These are phyloP conservation scores for Discostella stelligeroides DNA, from an alignment of 108 stramenopile genomes.

Conservation along the genomic window DNA sequence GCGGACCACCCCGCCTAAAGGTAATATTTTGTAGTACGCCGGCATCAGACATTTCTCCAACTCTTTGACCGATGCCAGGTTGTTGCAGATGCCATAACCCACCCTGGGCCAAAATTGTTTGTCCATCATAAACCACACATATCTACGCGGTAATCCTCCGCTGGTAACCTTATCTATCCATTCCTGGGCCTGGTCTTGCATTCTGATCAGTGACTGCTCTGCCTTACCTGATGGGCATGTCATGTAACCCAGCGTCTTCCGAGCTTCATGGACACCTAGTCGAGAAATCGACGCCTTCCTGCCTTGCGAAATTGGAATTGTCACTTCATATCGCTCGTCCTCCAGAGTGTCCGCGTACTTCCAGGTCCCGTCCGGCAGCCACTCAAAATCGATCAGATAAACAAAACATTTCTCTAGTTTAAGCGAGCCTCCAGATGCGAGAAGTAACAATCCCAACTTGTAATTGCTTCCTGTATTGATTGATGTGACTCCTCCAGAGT, in stretches of 20 bases:
- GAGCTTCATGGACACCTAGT: neutral
- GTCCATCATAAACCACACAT: too few species aligned
- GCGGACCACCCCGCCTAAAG: neutral
- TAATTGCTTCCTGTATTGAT: too few species aligned
- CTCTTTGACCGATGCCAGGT: neutral
- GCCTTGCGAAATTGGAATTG: conserved; percentile 3
- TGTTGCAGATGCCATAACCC: too few species aligned
- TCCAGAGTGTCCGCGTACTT: neutral
- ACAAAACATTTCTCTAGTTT: conserved; percentile 24
- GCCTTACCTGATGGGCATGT: too few species aligned
- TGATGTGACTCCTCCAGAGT: too few species aligned
- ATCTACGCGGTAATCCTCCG: neutral
- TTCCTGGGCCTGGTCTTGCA: neutral
- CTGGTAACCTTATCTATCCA: conserved; percentile 2
- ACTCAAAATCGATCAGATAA: conserved; percentile 10
- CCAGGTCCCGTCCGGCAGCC: too few species aligned
- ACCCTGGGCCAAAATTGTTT: too few species aligned
- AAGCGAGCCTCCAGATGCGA: too few species aligned
- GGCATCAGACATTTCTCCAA: neutral
- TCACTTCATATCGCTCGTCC: neutral
- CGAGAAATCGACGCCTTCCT: neutral
- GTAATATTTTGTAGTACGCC: neutral
- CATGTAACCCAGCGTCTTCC: conserved; percentile 8
- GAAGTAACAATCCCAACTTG: too few species aligned
- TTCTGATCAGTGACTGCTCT: neutral